Conservation (phyloP, 1,284 basidiomycete species). For the Papiliotrema flavescens region DNA sequence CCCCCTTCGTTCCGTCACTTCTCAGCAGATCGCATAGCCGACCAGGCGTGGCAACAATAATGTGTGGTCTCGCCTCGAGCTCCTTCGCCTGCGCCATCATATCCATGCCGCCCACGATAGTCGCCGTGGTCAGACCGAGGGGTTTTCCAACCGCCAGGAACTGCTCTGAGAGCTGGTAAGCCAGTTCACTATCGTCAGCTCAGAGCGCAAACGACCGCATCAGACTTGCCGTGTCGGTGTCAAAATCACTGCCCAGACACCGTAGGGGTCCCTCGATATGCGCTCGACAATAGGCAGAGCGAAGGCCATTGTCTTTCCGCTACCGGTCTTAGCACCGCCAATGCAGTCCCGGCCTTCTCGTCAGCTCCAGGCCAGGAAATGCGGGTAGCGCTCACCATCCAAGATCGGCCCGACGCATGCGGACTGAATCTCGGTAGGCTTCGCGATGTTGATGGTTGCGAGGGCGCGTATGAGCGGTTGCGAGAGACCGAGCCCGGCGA, state of each 20-base stretch:
- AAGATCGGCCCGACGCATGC: conserved; percentile 87
- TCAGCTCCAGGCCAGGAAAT: conserved; percentile 1
- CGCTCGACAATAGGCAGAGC: conserved; percentile 91
- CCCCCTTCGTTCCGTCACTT: conserved; percentile 64
- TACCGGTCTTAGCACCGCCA: conserved; percentile 96
- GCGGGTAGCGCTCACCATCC: conserved; percentile 56
- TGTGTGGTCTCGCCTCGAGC: conserved; percentile 78
- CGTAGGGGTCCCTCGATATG: conserved; percentile 82
- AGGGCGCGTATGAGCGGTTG: conserved; percentile 67
- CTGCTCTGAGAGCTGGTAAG: conserved; percentile 95
- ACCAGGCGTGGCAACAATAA: conserved; percentile 94
- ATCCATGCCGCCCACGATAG: conserved; percentile 97
- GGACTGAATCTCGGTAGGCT: conserved; percentile 84
- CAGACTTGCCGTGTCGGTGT: conserved; percentile 82
- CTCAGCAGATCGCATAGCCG: conserved; percentile 87
- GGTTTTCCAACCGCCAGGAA: conserved; percentile 85
- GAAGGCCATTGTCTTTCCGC: conserved; percentile 97
- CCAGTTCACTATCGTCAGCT: conserved; percentile 68
- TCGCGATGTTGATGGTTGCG: conserved; percentile 74
- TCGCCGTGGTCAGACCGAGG: conserved; percentile 74
- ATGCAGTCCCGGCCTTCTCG: conserved; percentile 80
- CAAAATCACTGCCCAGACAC: conserved; percentile 86
- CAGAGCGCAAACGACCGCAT: background rate
- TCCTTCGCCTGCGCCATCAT: conserved; percentile 93
- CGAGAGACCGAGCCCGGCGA: conserved; percentile 71